A percentile compares a stretch with the other conserved stretches of the same genome.
Conservation (phyloP, 768 basidiomycete genomes). For the Serendipita sp. region DNA sequence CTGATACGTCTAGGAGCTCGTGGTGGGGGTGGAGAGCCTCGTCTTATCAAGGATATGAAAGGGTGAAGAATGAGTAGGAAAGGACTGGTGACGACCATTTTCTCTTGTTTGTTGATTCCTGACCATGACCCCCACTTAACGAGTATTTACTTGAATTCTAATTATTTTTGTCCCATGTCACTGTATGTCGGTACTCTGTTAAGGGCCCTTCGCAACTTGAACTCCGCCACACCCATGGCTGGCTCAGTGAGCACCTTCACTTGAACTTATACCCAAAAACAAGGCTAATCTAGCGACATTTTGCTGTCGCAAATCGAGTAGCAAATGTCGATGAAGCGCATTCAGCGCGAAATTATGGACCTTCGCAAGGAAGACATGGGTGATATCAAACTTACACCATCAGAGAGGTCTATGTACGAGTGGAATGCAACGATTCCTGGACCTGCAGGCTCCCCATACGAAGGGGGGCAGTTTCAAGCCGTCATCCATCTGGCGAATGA, state of each 20-base stretch:
- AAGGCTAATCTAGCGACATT: not conserved
- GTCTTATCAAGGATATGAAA: conserved; percentile 28
- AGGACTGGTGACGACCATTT: too few species aligned
- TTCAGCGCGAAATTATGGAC: conserved; percentile 67
- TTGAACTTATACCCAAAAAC: not conserved
- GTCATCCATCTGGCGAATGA: conserved; percentile 50
- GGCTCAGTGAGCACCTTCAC: not conserved
- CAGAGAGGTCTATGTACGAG: conserved; percentile 40
- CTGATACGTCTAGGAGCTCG: conserved; percentile 28
- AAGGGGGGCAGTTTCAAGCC: conserved; percentile 53
- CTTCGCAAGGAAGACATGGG: conserved; percentile 72
- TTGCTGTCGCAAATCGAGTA: not conserved
- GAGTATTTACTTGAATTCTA: not conserved
- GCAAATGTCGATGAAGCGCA: conserved; percentile 64
- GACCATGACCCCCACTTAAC: not conserved
- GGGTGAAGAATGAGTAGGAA: conserved; percentile 34
- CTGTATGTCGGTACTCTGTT: not conserved
- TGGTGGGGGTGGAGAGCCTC: conserved; percentile 26
- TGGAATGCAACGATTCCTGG: conserved; percentile 73
- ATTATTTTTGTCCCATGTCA: not conserved
- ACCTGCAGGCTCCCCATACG: conserved; percentile 67
- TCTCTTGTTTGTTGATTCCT: conserved; percentile 6
- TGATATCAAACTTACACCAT: conserved; percentile 46
- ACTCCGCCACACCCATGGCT: not conserved
- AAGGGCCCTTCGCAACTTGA: not conserved